phyloP scores from a whole-genome alignment of 495 filamentous ascomycete genomes.

The Tuber umbilicatum region DNA sequence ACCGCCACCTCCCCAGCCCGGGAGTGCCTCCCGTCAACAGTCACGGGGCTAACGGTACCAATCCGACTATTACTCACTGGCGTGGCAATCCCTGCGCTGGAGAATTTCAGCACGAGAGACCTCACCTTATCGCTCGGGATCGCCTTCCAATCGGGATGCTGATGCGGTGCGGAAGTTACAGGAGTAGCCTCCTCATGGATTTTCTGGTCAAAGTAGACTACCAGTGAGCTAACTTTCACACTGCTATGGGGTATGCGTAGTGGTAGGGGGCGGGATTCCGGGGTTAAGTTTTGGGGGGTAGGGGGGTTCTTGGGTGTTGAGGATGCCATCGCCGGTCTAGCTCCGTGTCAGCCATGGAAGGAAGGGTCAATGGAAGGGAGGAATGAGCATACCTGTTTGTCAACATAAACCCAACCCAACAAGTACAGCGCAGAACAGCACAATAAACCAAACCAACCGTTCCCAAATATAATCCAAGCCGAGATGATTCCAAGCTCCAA shows the following conservation, averaged over 20 bases:
- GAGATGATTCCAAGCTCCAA: neutral
- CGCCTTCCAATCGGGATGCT: slow-evolving; percentile 9
- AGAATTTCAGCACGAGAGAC: slow-evolving; percentile 26
- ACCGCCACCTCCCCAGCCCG: neutral
- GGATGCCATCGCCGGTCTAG: neutral
- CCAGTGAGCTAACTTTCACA: slow-evolving; percentile 27
- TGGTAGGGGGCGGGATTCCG: slow-evolving; percentile 32
- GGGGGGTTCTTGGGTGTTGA: neutral
- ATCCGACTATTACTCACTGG: slow-evolving; percentile 10
- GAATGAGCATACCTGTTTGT: neutral
- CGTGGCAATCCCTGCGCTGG: neutral
- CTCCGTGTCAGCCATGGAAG: neutral
- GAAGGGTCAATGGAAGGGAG: neutral
- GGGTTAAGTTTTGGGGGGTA: neutral
- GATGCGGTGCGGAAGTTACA: slow-evolving; percentile 6
- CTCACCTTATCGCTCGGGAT: slow-evolving; percentile 31
- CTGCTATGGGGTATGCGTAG: slow-evolving; percentile 18
- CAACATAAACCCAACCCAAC: neutral
- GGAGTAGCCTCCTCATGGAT: neutral
- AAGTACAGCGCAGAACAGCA: neutral
- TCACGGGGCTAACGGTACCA: neutral
- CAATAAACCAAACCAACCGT: neutral
- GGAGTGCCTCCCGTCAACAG: neutral
- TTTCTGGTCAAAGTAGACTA: slow-evolving; percentile 35
- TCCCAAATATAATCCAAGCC: neutral